Conservation (phyloP, 2,329 filamentous ascomycete genomes). For the Elsinoe fawcettii region DNA sequence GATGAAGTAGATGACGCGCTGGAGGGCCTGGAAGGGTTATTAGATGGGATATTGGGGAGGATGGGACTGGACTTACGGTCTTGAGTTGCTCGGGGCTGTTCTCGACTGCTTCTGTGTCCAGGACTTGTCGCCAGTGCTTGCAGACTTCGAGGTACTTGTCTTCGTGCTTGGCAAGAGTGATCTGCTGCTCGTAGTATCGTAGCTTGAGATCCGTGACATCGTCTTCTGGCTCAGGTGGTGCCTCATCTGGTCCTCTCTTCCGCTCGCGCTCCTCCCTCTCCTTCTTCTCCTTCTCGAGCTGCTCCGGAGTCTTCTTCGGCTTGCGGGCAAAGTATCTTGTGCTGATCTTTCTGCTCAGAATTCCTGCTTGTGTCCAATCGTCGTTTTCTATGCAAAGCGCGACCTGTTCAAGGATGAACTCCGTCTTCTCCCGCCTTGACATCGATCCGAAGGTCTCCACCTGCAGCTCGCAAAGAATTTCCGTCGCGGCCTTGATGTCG, state of each 20-base stretch:
- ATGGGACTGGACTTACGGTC: slow-evolving; percentile 52
- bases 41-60: slow-evolving; percentile 15
- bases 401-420: slow-evolving; percentile 95
- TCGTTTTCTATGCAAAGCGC: slow-evolving; percentile 87
- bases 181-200: slow-evolving; percentile 94
- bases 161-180: slow-evolving; percentile 90
- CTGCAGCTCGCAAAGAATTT: slow-evolving; percentile 93
- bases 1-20: slow-evolving; percentile 95
- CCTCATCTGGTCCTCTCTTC: slow-evolving; percentile 66
- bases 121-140: slow-evolving; percentile 94
- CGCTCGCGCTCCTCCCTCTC: slow-evolving; percentile 77
- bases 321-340: slow-evolving; percentile 84
- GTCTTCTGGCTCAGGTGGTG: slow-evolving; percentile 68
- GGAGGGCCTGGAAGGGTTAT: slow-evolving; percentile 60
- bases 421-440: slow-evolving; percentile 94
- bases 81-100: slow-evolving; percentile 78
- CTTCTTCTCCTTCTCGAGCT: slow-evolving; percentile 85
- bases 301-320: slow-evolving; percentile 80
- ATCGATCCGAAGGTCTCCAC: slow-evolving; percentile 99
- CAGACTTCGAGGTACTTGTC: slow-evolving; percentile 95
- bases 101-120: slow-evolving; percentile 93
- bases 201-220: slow-evolving; percentile 96
- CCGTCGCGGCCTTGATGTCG: slow-evolving; percentile 79
- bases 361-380: slow-evolving; percentile 93
- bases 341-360: slow-evolving; percentile 94